Conservation (phyloP, 31 red algal species). For the Porphyra umbilicalis region DNA sequence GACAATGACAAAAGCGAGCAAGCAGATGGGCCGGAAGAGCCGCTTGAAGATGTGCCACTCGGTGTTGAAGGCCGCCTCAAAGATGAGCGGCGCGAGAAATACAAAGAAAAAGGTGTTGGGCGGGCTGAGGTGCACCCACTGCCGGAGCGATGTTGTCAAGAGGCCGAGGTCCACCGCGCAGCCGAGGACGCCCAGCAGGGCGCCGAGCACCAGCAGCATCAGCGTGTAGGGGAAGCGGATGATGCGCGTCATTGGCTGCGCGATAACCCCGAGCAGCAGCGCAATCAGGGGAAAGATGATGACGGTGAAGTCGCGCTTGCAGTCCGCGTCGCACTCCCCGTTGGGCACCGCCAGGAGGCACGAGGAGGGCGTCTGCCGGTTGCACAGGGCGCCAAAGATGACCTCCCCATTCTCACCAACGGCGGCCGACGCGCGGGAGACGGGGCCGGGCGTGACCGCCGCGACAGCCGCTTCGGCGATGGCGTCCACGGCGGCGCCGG, state of each 20-base stretch:
- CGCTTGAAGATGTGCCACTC: conserved; percentile 85
- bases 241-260: conserved; percentile 30
- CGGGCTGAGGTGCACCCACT: conserved; percentile 83
- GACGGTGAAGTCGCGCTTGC: conserved; percentile 47
- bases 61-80: conserved; percentile 92
- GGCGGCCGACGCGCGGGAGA: neutral
- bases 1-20: conserved; percentile 89
- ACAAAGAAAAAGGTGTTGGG: conserved; percentile 88
- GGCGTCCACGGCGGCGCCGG: neutral
- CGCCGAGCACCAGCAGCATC: conserved; percentile 81
- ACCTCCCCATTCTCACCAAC: neutral
- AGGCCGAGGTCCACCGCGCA: conserved; percentile 64
- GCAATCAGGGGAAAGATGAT: conserved; percentile 76
- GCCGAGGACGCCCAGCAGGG: conserved; percentile 63
- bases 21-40: conserved; percentile 53
- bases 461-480: no score
- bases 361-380: neutral
- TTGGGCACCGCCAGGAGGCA: neutral
- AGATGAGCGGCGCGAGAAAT: conserved; percentile 91
- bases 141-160: conserved; percentile 45
- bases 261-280: conserved; percentile 41
- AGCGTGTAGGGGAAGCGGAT: conserved; percentile 81
- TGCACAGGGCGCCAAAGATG: neutral
- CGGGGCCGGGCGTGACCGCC: no score
- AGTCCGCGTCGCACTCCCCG: conserved; percentile 7